These are phyloP conservation scores for Fragilaria radians DNA, from an alignment of 108 stramenopile genomes.

Conservation along the genomic window DNA sequence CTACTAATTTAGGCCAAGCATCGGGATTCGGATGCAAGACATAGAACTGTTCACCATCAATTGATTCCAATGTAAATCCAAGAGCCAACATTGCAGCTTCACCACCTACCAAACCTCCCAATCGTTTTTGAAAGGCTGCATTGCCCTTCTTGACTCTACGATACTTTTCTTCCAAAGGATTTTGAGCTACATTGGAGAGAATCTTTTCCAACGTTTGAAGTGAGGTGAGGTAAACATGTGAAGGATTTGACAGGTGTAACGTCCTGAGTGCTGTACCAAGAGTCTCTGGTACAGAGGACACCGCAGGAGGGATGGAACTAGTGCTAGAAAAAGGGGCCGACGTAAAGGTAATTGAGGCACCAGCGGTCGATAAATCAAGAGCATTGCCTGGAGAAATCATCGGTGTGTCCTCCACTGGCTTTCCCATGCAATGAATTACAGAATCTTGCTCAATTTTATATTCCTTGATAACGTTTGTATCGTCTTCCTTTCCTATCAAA, in stretches of 20 bases:
- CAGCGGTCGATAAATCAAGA: constrained; percentile 7
- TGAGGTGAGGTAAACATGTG: constrained; percentile 41
- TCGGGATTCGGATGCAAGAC: constrained; percentile 56
- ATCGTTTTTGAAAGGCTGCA: constrained; percentile 58
- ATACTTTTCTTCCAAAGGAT: constrained; percentile 88
- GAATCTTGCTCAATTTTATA: constrained; percentile 70
- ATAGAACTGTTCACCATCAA: constrained; percentile 30
- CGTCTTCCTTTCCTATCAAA: constrained; percentile 52
- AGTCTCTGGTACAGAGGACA: constrained; percentile 16
- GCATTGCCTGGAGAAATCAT: constrained; percentile 9
- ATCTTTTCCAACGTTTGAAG: constrained; percentile 60
- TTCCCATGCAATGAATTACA: constrained; percentile 86
- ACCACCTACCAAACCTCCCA: constrained; percentile 56
- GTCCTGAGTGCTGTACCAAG: constrained; percentile 38
- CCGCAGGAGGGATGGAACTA: too few species aligned
- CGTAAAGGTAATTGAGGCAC: constrained; percentile 13
- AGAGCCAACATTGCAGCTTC: constrained; percentile 42
- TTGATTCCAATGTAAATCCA: constrained; percentile 41
- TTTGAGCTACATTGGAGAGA: constrained; percentile 48
- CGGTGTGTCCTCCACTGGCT: constrained; percentile 22
- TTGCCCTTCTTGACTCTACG: constrained; percentile 67
- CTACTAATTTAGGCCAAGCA: constrained; percentile 58
- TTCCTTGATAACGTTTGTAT: constrained; percentile 35
- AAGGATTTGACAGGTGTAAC: constrained; percentile 32
- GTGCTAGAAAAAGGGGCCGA: constrained; percentile 5